Conservation (phyloP, 1,139 yeast genomes). For the Protomyces inundatus region DNA sequence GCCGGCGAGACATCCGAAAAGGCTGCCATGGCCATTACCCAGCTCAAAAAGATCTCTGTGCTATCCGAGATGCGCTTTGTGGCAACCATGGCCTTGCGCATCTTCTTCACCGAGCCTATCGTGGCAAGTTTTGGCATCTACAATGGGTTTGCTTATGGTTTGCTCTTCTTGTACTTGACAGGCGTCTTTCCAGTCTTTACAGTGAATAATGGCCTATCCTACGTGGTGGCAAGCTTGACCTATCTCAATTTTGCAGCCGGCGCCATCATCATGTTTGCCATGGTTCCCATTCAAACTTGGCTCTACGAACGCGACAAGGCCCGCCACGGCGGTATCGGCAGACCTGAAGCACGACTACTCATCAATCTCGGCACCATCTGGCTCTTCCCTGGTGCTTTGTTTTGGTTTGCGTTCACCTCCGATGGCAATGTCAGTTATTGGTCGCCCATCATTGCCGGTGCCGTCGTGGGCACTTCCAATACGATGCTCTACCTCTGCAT, state of each 20-base stretch:
- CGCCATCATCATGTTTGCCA: slow-evolving; percentile 17
- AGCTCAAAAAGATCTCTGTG: slow-evolving; percentile 2
- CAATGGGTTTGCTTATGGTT: slow-evolving; percentile 81
- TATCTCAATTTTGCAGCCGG: slow-evolving; percentile 26
- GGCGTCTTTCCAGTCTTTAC: slow-evolving; percentile 26
- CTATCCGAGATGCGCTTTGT: slow-evolving; percentile 14
- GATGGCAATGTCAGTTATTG: slow-evolving; percentile 29
- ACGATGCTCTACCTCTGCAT: slow-evolving; percentile 41
- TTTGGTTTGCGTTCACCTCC: slow-evolving; percentile 34
- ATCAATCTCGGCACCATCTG: slow-evolving; percentile 16
- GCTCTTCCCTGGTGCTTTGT: slow-evolving; percentile 26
- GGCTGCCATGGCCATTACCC: not conserved
- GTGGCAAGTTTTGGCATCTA: slow-evolving; percentile 74
- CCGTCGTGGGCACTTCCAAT: slow-evolving; percentile 30
- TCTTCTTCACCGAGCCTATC: slow-evolving; percentile 72
- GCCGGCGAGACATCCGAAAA: not conserved
- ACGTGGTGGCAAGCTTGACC: slow-evolving; percentile 23
- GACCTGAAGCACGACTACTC: slow-evolving; percentile 27
- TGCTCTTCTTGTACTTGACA: slow-evolving; percentile 45
- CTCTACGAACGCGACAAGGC: slow-evolving; percentile 15
- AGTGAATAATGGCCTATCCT: slow-evolving; percentile 21
- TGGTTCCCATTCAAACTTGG: slow-evolving; percentile 35
- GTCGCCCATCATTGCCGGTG: slow-evolving; percentile 32
- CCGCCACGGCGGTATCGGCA: slow-evolving; percentile 18
- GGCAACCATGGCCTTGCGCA: slow-evolving; percentile 47